A percentile compares a stretch with the other conserved stretches of the same genome.
Evolutionary conservation across 2,329 filamentous ascomycete species (phyloP).

Genomic region (Fusarium anguioides): DNA sequence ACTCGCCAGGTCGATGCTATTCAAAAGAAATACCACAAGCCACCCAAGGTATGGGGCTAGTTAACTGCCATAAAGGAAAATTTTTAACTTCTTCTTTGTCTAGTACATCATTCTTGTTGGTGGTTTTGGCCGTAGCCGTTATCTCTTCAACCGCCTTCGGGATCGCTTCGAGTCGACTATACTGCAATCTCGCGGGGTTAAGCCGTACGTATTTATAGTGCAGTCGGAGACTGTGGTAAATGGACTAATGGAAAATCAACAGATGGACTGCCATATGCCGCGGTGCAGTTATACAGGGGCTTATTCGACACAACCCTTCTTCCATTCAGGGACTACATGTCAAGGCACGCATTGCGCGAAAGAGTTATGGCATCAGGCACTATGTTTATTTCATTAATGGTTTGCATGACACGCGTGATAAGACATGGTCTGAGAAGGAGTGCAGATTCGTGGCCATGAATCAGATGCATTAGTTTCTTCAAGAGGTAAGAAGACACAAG

Average conservation of each 20-base stretch:
- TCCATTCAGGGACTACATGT: conserved; percentile 18
- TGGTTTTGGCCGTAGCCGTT: conserved; percentile 51
- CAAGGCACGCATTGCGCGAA: conserved; percentile 42
- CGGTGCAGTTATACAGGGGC: conserved; percentile 47
- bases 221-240: no score
- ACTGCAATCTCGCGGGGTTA: conserved; percentile 47
- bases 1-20: conserved; percentile 42
- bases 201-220: conserved; percentile 50
- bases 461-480: conserved; percentile 49
- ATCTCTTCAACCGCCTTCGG: conserved; percentile 43
- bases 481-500: conserved; percentile 11
- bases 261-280: conserved; percentile 53
- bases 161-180: conserved; percentile 28
- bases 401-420: conserved; percentile 28
- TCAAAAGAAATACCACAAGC: not conserved
- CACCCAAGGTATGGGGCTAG: conserved; percentile 46
- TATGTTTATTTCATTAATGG: rapidly evolving
- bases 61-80: no score
- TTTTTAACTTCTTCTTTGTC: no score
- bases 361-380: conserved; percentile 43
- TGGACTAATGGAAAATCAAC: no score
- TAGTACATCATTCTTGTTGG: conserved; percentile 56
- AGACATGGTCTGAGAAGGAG: not conserved
- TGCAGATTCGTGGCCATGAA: not conserved
- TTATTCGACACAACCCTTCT: conserved; percentile 3